phyloP scores from a whole-genome alignment of 1,139 yeast species.

The Zygoascus meyerae region DNA sequence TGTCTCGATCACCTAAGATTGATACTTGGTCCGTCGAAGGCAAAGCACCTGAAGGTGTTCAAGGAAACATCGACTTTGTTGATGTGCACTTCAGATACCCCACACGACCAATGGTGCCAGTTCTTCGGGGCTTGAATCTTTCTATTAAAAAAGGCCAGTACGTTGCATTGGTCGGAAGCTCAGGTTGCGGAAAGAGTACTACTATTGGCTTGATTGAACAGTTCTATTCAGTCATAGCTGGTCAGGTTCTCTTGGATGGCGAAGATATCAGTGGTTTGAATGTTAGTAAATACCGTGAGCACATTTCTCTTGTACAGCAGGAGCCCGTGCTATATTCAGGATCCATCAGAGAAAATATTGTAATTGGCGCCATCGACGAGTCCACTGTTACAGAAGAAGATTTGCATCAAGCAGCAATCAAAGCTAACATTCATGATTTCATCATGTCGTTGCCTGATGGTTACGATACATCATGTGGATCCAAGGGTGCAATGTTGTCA shows the following conservation, averaged over 20 bases:
- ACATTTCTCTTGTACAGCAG: slow-evolving; percentile 75
- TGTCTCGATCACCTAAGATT: slow-evolving; percentile 60
- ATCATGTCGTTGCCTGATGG: slow-evolving; percentile 74
- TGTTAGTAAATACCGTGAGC: slow-evolving; percentile 62
- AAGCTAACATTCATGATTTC: slow-evolving; percentile 79
- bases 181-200: slow-evolving; percentile 93
- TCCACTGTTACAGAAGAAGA: slow-evolving; percentile 51
- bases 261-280: slow-evolving; percentile 65
- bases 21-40: slow-evolving; percentile 51
- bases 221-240: slow-evolving; percentile 69
- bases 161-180: slow-evolving; percentile 91
- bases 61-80: slow-evolving; percentile 57
- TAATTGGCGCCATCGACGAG: slow-evolving; percentile 59
- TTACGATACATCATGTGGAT: slow-evolving; percentile 76
- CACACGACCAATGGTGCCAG: slow-evolving; percentile 68
- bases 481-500: slow-evolving; percentile 72
- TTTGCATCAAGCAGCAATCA: slow-evolving; percentile 60
- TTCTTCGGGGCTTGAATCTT: slow-evolving; percentile 61
- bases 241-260: slow-evolving; percentile 63
- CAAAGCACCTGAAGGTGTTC: slow-evolving; percentile 32
- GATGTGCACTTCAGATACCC: slow-evolving; percentile 75
- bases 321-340: slow-evolving; percentile 90
- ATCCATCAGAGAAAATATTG: slow-evolving; percentile 72
- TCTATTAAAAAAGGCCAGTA: slow-evolving; percentile 74
- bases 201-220: slow-evolving; percentile 76